Evolutionary conservation across 208 protist species (phyloP).

Genomic region (Phytomonas sp.): DNA sequence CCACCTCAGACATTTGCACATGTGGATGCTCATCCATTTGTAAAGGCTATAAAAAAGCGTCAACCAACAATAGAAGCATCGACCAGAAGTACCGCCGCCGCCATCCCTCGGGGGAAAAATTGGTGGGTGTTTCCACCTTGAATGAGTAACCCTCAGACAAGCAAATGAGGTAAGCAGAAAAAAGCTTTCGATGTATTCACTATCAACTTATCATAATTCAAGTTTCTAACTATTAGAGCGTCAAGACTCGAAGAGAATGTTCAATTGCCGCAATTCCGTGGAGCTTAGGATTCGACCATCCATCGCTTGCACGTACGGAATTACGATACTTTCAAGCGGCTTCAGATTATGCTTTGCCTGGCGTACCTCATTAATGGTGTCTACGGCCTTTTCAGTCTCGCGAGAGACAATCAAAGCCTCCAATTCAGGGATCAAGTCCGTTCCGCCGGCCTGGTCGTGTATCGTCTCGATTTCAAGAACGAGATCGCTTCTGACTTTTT

Average conservation of each 20-base stretch:
- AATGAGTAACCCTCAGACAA: background rate
- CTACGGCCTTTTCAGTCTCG: slow-evolving; percentile 53
- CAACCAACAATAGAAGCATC: background rate
- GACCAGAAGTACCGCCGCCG: background rate
- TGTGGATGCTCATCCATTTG: background rate
- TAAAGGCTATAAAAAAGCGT: background rate
- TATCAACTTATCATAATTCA: background rate
- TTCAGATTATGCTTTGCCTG: slow-evolving; percentile 28
- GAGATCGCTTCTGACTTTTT: slow-evolving; percentile 41
- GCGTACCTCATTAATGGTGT: slow-evolving; percentile 59
- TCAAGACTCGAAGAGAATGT: background rate
- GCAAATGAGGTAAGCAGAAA: background rate
- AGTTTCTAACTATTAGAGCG: background rate
- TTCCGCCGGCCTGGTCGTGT: slow-evolving; percentile 57
- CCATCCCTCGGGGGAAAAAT: background rate
- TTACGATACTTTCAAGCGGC: slow-evolving; percentile 38
- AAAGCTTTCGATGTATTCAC: background rate
- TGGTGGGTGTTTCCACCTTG: background rate
- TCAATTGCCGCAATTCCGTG: slow-evolving; percentile 38
- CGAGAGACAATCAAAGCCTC: slow-evolving; percentile 75
- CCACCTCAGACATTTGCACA: background rate
- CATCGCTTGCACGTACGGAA: slow-evolving; percentile 54
- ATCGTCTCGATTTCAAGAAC: slow-evolving; percentile 60
- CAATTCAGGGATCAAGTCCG: slow-evolving; percentile 42
- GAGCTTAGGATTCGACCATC: slow-evolving; percentile 51